Conservation (phyloP, 2,329 filamentous ascomycete genomes). For the Beauveria bassiana region DNA sequence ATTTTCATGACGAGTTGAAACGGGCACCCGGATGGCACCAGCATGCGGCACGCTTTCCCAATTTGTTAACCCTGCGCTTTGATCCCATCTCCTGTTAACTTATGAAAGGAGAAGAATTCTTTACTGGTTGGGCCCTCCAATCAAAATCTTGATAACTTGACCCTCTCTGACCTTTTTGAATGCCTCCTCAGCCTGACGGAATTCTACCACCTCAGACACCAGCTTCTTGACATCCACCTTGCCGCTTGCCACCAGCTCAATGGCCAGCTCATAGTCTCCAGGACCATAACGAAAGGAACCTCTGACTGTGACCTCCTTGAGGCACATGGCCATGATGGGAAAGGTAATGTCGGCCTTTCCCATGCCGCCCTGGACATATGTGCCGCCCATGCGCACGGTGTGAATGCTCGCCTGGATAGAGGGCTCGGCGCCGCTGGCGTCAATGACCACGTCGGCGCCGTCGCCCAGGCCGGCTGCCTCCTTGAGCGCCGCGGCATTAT, state of each 20-base stretch:
- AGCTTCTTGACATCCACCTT: conserved; percentile 76
- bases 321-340: conserved; percentile 83
- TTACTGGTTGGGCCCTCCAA: conserved; percentile 55
- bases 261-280: conserved; percentile 79
- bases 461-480: conserved; percentile 52
- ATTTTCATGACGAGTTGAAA: no score
- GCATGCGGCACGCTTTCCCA: not conserved
- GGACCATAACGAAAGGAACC: conserved; percentile 86
- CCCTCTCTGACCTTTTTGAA: conserved; percentile 82
- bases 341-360: conserved; percentile 81
- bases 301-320: conserved; percentile 80
- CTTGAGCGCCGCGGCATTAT: conserved; percentile 66
- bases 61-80: not conserved
- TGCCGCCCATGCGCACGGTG: conserved; percentile 61
- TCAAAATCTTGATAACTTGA: conserved; percentile 65
- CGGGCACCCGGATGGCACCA: not conserved
- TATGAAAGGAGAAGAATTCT: no score
- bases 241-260: conserved; percentile 66
- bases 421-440: conserved; percentile 71
- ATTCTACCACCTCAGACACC: conserved; percentile 69
- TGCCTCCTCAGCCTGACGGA: conserved; percentile 75
- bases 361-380: conserved; percentile 84
- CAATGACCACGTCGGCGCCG: conserved; percentile 72
- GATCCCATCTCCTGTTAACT: not conserved
- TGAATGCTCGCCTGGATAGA: conserved; percentile 71